Conservation (phyloP, 768 basidiomycete species). For the Tricholoma flavovirens region DNA sequence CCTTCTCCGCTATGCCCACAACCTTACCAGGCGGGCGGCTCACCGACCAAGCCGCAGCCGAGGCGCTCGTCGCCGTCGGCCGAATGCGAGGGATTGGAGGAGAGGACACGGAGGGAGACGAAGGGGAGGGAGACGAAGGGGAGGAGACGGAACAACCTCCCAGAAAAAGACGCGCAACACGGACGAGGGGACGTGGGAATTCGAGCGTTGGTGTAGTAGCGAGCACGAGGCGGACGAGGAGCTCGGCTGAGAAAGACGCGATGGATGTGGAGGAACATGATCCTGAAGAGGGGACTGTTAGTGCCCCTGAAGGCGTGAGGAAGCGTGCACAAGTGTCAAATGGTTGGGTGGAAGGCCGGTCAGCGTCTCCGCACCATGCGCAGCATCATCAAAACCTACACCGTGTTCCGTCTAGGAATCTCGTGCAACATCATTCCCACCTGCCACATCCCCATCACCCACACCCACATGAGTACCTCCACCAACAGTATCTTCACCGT, state of each 20-base stretch:
- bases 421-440: slow-evolving; percentile 6
- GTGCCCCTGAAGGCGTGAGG: slow-evolving; percentile 10
- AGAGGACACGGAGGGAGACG: slow-evolving; percentile 33
- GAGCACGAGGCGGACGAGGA: slow-evolving; percentile 34
- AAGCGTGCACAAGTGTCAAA: slow-evolving; percentile 10
- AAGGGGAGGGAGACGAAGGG: slow-evolving; percentile 36
- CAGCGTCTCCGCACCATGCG: slow-evolving; percentile 1
- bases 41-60: slow-evolving; percentile 85
- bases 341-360: slow-evolving; percentile 14
- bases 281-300: slow-evolving; percentile 10
- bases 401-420: slow-evolving; percentile 7
- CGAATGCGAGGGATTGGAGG: slow-evolving; percentile 37
- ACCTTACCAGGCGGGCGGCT: slow-evolving; percentile 31
- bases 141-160: slow-evolving; percentile 45
- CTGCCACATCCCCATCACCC: slow-evolving; percentile 1
- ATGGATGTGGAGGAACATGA: slow-evolving; percentile 7
- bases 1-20: slow-evolving; percentile 4
- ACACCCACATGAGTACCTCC: slow-evolving; percentile 4
- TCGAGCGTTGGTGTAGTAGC: slow-evolving; percentile 4
- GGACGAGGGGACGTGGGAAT: slow-evolving; percentile 31
- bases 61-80: slow-evolving; percentile 81
- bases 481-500: slow-evolving; percentile 10
- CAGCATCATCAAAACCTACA: slow-evolving; percentile 14
- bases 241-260: slow-evolving; percentile 8
- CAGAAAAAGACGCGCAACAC: slow-evolving; percentile 45